Base-by-base conservation (phyloP, 805 yeast species). In the Pichia kluyveri region DNA sequence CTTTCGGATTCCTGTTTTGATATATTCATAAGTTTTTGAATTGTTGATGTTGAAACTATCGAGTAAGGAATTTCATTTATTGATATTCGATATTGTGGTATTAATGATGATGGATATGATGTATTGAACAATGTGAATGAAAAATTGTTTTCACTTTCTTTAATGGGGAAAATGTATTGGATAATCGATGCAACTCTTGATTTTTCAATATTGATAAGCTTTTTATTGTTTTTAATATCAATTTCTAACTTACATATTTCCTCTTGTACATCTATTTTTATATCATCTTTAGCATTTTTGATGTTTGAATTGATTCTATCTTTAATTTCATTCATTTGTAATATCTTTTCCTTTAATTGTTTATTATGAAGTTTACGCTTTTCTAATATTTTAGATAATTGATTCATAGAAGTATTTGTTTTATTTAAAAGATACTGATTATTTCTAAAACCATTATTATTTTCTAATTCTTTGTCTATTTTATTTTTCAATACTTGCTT, bases 1-100 rank as follows among this genome's bases (percentile, higher is more conserved):
- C 69, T 69, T 11, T 63, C 65, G 18, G 72, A 72, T 45, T 69
- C 51, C 40, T 60, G 31, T 49, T 64, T 53, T 9, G 65, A 54
- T 50, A 67, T 45, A 44, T 50, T 54, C 12, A 51, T 53, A 15
- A 57, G 41, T 14, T 40, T 52, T 42, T 52, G 53, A 17, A 52
- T 40, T 14, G 48, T 40, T 15, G 42, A 41, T 2, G 44, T 26
- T 11, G 50, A 39, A 8, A 48, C 17, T 1, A 38, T 41, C 1
- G 51, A 41, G 5, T 38, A 27, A 23, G 51, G 51, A 7, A 44
- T 37, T 18, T 4, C 12, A 38, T 8, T 38, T n/a, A 8, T 44
- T 42, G 14, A 27, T n/a, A 17, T 43, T n/a, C 18, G 38, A 8
- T 40, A 18, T 8, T 32, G 42, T 9, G 54, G 45, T 3, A 46